Evolutionary conservation across 106 monocot genomes (phyloP), one percentile per base, ranked within the genome.

Genomic region (Dactylorhiza incarnata): DNA sequence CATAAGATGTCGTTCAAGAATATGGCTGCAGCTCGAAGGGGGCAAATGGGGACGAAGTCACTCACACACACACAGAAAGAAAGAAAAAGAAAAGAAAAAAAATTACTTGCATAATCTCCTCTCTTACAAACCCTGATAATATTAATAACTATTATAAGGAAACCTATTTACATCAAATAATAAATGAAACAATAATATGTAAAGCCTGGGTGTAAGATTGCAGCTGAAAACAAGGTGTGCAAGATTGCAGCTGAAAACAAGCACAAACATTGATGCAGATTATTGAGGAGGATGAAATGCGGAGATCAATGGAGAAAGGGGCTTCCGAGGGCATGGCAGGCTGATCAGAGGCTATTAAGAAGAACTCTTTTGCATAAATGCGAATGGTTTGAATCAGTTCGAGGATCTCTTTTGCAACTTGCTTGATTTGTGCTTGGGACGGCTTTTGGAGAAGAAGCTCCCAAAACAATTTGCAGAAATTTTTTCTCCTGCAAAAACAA

Each of bases 401-500:
- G 82, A 51, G 90, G 84, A 54, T 82, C 81, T 80, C 86, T 83
- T 80, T 92, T 90, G 15, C 88, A 76, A 44, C 92, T 86, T 15
- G 72, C 68, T 70, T 85, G 73, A 11, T 78, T 78, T 29, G 80
- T 75, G 71, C 19, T 76, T 11, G 79, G 61, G 48, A 45, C 63
- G 37, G 89, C 5, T 7, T n/a, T 45, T 14, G 69, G 83, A 7
- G 95, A 85, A 61, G 92, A 76, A 37, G 81, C 22, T 20, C 82
- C 83, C 70, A 95, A 76, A 25, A 89, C 65, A 48, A 77, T 83
- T 62, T 84, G 74, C 59, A 95, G 83, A 68, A 92, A 90, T 49
- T 78, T 80, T 73, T 85, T 84, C 81, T 95, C 95, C 95, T 95
- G 90, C 17, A 80, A 23, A 70, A 74, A 48, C 63, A 45, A 81